Percentiles rank a stretch among this genome's conserved stretches.
These are phyloP conservation scores for Epichloe bromicola DNA, from an alignment of 2,329 filamentous ascomycete genomes.

Conservation along the genomic window DNA sequence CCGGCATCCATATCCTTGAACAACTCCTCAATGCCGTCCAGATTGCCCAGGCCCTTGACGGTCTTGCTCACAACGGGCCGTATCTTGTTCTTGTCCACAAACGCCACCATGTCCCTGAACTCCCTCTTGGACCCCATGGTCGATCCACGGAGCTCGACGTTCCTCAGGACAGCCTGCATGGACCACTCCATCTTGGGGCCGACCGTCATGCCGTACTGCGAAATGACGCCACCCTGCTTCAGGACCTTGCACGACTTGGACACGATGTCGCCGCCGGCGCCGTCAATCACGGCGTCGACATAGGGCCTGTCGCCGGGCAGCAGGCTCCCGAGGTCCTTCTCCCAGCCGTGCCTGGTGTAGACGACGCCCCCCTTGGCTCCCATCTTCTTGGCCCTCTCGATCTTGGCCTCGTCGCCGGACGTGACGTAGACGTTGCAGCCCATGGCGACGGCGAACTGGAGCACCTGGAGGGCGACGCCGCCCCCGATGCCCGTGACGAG, in stretches of 20 bases:
- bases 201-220: constrained; percentile 83
- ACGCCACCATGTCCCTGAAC: constrained; percentile 81
- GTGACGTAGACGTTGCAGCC: constrained; percentile 75
- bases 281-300: constrained; percentile 78
- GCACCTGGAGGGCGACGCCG: constrained; percentile 70
- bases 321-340: constrained; percentile 53
- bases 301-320: constrained; percentile 54
- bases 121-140: constrained; percentile 89
- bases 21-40: constrained; percentile 66
- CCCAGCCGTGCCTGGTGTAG: constrained; percentile 72
- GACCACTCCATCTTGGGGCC: constrained; percentile 73
- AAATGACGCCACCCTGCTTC: constrained; percentile 72
- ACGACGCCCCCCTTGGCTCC: constrained; percentile 76
- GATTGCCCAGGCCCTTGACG: constrained; percentile 58
- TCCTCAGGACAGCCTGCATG: constrained; percentile 74
- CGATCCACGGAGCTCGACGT: constrained; percentile 72
- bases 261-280: constrained; percentile 79
- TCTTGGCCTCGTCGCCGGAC: constrained; percentile 60
- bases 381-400: constrained; percentile 55
- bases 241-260: constrained; percentile 53
- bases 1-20: constrained; percentile 83
- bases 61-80: constrained; percentile 65
- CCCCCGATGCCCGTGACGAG: constrained; percentile 87
- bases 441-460: constrained; percentile 65
- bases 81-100: constrained; percentile 62